Evolutionary conservation across 202 grass and related monocot species (phyloP), one percentile per base, ranked within the genome.

Genomic region (Panicum hallii): DNA sequence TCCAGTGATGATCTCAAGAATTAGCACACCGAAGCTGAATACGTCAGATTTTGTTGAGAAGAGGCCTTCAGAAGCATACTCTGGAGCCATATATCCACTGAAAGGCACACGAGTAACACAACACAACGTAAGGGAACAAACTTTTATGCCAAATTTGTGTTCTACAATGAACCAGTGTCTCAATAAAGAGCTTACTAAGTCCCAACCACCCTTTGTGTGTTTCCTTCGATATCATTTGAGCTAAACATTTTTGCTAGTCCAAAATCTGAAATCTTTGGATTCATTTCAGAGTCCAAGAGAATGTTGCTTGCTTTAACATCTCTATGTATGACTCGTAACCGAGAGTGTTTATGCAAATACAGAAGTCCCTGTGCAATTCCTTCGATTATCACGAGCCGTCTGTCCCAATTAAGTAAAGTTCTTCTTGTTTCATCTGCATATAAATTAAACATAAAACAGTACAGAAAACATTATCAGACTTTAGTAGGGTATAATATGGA

Each of bases 161-260:
- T 56, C 19, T 69, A 69, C 19, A 44, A 44, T 49, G 22, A 7
- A 9, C 55, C 20, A 23, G 22, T 22, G 9, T 58, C 2, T 13
- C 1, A 1, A 2, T 0, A 11, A 72, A 56, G 2, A 75, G 2
- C 72, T 75, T 75, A 75, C 72, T 4, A 74, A 12, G 72, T 74
- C 2, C 70, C 72, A 75, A 75, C 72, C 34, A 75, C 32, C 72
- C 32, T 55, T 75, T 40, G 61, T 7, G 85, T 82, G 52, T 67
- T 79, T 30, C 91, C 91, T 19, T 93, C 87, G 9, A 20, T 56
- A 40, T 56, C 72, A 75, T 75, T 75, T 56, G 72, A 75, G 72
- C 50, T 22, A 26, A 60, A 76, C 3, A 76, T 76, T 60, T 43
- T 76, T 43, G 73, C 73, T 1, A 26, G 20, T 20, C 73, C 73